Base-by-base conservation (phyloP, 176 grass and related monocot species). In the Oryza australiensis region DNA sequence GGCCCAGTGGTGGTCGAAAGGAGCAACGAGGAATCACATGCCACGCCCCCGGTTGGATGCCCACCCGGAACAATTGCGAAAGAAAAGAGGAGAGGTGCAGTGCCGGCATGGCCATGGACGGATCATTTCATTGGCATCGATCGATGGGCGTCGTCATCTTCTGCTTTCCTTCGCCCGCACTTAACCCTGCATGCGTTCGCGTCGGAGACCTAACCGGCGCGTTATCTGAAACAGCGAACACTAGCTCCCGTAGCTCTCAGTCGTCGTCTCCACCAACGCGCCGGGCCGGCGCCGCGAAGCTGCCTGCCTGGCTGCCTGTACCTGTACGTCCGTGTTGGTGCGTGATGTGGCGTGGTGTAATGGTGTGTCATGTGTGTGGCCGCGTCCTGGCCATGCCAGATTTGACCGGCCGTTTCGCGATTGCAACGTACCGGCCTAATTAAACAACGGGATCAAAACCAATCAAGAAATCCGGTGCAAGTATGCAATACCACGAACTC, bases 81-180 rank as follows among this genome's bases (percentile, higher is more conserved):
- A 79, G 45, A 40, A 68, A 79, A 80, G 27, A 24, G 41, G 9
- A 38, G 16, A 41, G 14, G 49, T 55, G 51, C 51, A 55, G 72
- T 4, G 41, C 41, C 12, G 70, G 55, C 80, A 26, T 64, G 57
- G 59, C 12, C 68, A 66, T 26, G 76, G 41, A 43, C 41, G 46
- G 41, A 60, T 60, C 74, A 62, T 26, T 68, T 60, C 74, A 62
- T 26, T 68, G 62, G 73, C 70, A 14, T 64, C 68, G 30, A 14
- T 64, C 68, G 30, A 14, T 64, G 41, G 23, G 37, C 53, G 57
- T 26, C 10, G 11, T 45, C 76, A 48, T 71, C 83, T 1, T 4
- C 48, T n/a, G 28, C 77, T 85, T 89, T 80, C 76, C 87, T 81
- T 89, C 14, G 49, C 11, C 64, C 53, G 70, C 76, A 85, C 70